Evolutionary conservation across 768 basidiomycete species (phyloP), one percentile per base, ranked within the genome.

Genomic region (Kwoniella europaea): DNA sequence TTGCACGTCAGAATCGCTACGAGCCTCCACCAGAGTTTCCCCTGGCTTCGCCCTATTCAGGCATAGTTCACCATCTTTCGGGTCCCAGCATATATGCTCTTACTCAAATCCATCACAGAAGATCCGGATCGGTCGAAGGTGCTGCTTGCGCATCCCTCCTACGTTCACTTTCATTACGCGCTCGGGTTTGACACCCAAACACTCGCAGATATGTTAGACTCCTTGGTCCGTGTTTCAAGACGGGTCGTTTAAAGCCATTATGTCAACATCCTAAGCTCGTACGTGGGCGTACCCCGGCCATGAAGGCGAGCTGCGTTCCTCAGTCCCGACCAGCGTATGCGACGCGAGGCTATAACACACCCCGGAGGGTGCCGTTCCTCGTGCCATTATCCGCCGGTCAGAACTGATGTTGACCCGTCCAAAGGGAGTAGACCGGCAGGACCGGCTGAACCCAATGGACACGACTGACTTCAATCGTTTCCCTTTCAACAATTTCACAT

Each of bases 1-100:
- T 91, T 92, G 91, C 91, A 92, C 90, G 90, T 91, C 91, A 92
- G 91, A 91, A 92, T 90, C 89, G 90, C 91, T 92, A 90, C 89
- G 89, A 91, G 90, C 91, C 90, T 91, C 91, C 91, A 92, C 90
- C 91, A 91, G 91, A 91, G 91, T 92, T 92, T 92, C 90, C 91
- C 90, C 91, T 92, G 91, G 90, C 91, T 91, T 91, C 89, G 87
- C 90, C 90, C 90, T 91, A 90, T 89, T 89, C 90, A 90, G 86
- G 87, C 89, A 91, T 91, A 91, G 89, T 90, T 91, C 90, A 90
- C 90, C 90, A 91, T 91, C 89, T 90, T 90, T 91, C 89, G 89
- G 90, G 89, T 90, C 90, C 89, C 88, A 90, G 88, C 90, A 89
- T 89, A 86, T 87, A 88, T 88, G 89, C 90, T 90, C 90, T 87